Conservation (phyloP, 176 grass and related monocot species). For the Neostapfia colusana region DNA sequence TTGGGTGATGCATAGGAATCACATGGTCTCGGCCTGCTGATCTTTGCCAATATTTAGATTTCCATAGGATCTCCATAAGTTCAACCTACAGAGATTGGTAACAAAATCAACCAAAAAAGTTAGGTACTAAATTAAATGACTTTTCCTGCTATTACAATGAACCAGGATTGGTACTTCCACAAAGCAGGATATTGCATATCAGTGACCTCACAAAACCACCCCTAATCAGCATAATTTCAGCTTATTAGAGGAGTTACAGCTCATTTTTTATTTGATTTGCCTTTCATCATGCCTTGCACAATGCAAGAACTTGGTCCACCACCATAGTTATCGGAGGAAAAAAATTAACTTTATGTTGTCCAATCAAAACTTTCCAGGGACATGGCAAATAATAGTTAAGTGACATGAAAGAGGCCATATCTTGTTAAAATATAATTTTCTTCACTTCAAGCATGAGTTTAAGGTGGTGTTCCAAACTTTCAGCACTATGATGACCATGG, state of each 20-base stretch:
- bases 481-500: too few relatives aligned
- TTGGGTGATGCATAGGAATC: constrained; percentile 96
- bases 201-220: not conserved
- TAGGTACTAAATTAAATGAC: not conserved
- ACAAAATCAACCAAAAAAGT: not conserved
- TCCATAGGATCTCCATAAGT: constrained; percentile 74
- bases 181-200: not conserved
- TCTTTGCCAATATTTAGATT: constrained; percentile 81
- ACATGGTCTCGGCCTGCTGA: constrained; percentile 77
- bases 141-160: constrained; percentile 2
- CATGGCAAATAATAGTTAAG: not conserved
- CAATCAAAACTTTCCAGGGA: not conserved
- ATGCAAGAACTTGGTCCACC: not conserved
- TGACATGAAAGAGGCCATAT: not conserved
- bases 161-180: not conserved
- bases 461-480: too few relatives aligned
- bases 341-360: not conserved
- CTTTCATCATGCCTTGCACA: not conserved
- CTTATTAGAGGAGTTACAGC: not conserved
- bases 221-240: not conserved
- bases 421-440: not conserved
- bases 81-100: constrained; percentile 59
- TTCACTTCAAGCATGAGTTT: not conserved
- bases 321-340: not conserved
- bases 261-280: not conserved